Evolutionary conservation across 257 asterid genomes (phyloP).

Genomic region (Capsicum baccatum): DNA sequence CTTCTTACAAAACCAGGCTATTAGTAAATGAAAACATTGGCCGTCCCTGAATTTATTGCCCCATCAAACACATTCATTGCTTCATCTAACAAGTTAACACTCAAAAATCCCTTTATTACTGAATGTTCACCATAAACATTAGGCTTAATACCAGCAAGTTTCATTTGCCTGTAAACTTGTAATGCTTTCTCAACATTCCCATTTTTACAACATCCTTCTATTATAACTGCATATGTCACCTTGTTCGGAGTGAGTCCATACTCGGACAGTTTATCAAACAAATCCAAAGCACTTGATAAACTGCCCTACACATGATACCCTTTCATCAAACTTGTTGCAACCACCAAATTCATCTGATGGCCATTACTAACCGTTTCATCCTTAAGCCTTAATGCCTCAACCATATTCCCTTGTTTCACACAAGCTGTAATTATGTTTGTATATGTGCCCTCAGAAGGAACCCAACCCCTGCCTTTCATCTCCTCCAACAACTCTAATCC

Average conservation of each 20-base stretch:
- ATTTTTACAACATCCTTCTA: conserved; percentile 74
- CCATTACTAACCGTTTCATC: conserved; percentile 78
- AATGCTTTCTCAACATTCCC: conserved; percentile 63
- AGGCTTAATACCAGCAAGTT: conserved; percentile 62
- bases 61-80: conserved; percentile 59
- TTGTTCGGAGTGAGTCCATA: conserved; percentile 68
- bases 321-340: conserved; percentile 84
- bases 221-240: conserved; percentile 79
- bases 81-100: conserved; percentile 46
- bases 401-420: conserved; percentile 69
- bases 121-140: conserved; percentile 59
- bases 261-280: conserved; percentile 55
- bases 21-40: conserved; percentile 67
- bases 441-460: conserved; percentile 64
- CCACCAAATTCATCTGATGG: conserved; percentile 63
- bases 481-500: conserved; percentile 65
- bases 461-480: conserved; percentile 75
- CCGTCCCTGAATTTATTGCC: conserved; percentile 62
- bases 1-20: conserved; percentile 60
- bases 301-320: conserved; percentile 71
- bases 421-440: conserved; percentile 58
- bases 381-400: conserved; percentile 64
- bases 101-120: conserved; percentile 64
- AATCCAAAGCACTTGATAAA: conserved; percentile 59
- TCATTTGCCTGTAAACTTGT: conserved; percentile 62